phyloP scores from a whole-genome alignment of 345 rosid species.

The Pistacia integerrima region DNA sequence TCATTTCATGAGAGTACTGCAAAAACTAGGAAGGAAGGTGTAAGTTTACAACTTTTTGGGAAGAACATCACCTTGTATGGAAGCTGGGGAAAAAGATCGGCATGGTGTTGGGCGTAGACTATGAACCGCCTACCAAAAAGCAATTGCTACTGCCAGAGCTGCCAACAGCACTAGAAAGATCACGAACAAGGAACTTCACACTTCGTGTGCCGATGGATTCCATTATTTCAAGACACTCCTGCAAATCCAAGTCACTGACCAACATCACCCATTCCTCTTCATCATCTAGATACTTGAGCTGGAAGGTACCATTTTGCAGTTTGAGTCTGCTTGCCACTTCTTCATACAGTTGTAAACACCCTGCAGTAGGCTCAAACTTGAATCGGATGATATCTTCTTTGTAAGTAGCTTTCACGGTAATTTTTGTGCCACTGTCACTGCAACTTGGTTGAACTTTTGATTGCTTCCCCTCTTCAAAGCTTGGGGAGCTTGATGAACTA shows the following conservation, averaged over 20 bases:
- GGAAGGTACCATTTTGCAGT: conserved; percentile 65
- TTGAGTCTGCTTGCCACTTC: conserved; percentile 81
- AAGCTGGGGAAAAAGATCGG: neutral
- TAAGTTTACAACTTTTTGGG: neutral
- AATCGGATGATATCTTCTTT: conserved; percentile 73
- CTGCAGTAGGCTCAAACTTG: conserved; percentile 66
- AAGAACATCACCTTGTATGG: neutral
- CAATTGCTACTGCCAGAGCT: conserved; percentile 74
- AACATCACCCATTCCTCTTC: conserved; percentile 94
- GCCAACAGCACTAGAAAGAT: conserved; percentile 42
- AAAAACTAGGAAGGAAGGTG: neutral
- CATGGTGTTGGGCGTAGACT: neutral
- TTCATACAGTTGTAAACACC: conserved; percentile 69
- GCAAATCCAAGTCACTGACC: conserved; percentile 70
- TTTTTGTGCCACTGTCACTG: conserved; percentile 41
- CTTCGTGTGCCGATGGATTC: conserved; percentile 51
- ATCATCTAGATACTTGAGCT: conserved; percentile 81
- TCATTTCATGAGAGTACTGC: neutral
- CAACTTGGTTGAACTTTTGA: conserved; percentile 31
- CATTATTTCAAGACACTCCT: conserved; percentile 80
- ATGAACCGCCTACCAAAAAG: conserved; percentile 39
- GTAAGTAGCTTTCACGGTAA: conserved; percentile 80
- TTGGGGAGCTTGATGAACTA: conserved; percentile 60
- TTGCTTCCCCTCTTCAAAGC: conserved; percentile 49
- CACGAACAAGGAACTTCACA: conserved; percentile 74